Conservation (phyloP, 148 eudicot species). For the Rhododendron ovatum region DNA sequence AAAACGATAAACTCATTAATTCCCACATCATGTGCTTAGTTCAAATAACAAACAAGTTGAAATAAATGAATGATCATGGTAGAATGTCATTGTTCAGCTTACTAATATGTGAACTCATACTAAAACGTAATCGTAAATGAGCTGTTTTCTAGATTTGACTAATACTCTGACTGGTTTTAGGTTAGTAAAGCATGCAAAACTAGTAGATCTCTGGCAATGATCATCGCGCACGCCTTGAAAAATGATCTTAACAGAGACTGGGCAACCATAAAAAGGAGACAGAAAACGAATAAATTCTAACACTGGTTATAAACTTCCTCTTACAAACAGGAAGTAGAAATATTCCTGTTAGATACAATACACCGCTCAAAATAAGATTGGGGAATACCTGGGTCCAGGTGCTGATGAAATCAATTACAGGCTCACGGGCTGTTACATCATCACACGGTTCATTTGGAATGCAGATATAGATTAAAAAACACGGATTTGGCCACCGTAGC, state of each 20-base stretch:
- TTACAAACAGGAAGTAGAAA: background rate
- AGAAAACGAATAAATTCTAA: background rate
- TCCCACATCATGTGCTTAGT: background rate
- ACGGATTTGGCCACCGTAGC: constrained; percentile 77
- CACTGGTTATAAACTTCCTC: background rate
- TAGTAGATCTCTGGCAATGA: background rate
- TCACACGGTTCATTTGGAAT: background rate
- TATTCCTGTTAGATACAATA: background rate
- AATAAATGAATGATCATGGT: background rate
- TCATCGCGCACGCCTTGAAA: background rate
- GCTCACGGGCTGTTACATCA: background rate
- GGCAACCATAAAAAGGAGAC: background rate
- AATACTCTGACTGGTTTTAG: background rate
- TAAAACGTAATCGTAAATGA: background rate
- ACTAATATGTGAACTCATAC: background rate
- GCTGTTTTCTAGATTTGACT: background rate
- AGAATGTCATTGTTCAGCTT: background rate
- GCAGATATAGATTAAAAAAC: constrained; percentile 27
- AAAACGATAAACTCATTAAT: background rate
- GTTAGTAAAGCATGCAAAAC: background rate
- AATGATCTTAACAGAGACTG: background rate
- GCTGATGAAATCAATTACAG: background rate
- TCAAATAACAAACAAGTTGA: background rate
- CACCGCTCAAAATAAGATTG: background rate
- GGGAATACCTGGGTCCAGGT: background rate